Percentiles rank a stretch among this genome's conserved stretches.
Conservation (phyloP, 192 early-diverging fungal genomes). For the Podila minutissima region DNA sequence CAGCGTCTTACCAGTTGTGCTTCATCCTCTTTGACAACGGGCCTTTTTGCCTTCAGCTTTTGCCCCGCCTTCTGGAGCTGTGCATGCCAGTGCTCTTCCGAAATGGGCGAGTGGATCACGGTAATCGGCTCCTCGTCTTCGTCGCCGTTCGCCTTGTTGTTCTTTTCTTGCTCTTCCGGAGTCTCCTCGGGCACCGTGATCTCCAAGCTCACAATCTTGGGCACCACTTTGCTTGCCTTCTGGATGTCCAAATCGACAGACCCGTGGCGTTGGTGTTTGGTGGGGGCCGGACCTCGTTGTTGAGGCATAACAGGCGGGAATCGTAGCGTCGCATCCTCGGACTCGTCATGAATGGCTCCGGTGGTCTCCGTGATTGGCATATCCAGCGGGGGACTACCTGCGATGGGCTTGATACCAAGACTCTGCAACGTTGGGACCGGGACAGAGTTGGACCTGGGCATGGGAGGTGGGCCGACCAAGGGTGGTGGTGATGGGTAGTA, state of each 20-base stretch:
- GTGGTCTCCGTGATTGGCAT: background rate
- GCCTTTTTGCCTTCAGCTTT: slow-evolving; percentile 17
- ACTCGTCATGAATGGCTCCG: slow-evolving; percentile 31
- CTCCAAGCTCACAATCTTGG: background rate
- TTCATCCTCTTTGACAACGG: slow-evolving; percentile 41
- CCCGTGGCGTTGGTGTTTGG: background rate
- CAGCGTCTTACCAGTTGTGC: slow-evolving; percentile 51
- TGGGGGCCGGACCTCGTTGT: background rate
- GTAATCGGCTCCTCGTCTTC: slow-evolving; percentile 34
- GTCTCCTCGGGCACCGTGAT: background rate
- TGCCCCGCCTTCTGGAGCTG: slow-evolving; percentile 29
- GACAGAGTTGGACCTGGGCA: slow-evolving; percentile 28
- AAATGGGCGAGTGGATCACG: slow-evolving; percentile 37
- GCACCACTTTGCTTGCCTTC: background rate
- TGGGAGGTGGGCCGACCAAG: slow-evolving; percentile 13
- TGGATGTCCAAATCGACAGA: background rate
- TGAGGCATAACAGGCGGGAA: slow-evolving; percentile 7
- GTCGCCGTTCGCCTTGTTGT: background rate
- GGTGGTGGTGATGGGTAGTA: slow-evolving; percentile 16
- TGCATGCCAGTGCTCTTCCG: slow-evolving; percentile 30
- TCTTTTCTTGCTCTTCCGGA: background rate
- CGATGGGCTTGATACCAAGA: slow-evolving; percentile 8
- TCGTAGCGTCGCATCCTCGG: slow-evolving; percentile 58
- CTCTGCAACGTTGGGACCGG: slow-evolving; percentile 21
- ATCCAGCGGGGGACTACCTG: slow-evolving; percentile 10